Percentiles rank a stretch among this genome's conserved stretches.
These are phyloP conservation scores for Hippophae rhamnoides DNA, from an alignment of 306 rosid genomes.

Conservation along the genomic window DNA sequence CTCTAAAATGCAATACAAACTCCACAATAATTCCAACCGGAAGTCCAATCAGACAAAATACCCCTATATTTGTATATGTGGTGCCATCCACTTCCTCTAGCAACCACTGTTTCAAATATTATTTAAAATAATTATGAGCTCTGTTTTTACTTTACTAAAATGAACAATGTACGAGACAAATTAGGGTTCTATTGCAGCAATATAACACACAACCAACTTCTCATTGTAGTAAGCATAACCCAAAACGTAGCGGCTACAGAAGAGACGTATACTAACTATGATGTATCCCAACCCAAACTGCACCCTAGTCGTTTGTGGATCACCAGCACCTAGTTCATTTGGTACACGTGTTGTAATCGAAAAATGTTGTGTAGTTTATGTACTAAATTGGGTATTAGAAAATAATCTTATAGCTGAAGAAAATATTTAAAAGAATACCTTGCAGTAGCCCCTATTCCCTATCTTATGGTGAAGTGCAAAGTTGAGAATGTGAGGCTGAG, in stretches of 20 bases:
- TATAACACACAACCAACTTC: slow-evolving; percentile 32
- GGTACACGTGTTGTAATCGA: slow-evolving; percentile 44
- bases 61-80: slow-evolving; percentile 33
- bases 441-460: slow-evolving; percentile 53
- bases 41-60: slow-evolving; percentile 45
- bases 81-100: slow-evolving; percentile 52
- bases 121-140: too few species aligned
- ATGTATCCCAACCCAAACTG: slow-evolving; percentile 26
- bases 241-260: slow-evolving; percentile 22
- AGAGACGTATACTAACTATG: slow-evolving; percentile 22
- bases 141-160: too few species aligned
- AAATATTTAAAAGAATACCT: slow-evolving; percentile 24
- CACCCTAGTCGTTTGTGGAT: slow-evolving; percentile 34
- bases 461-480: slow-evolving; percentile 46
- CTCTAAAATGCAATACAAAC: slow-evolving; percentile 28
- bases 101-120: slow-evolving; percentile 26
- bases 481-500: slow-evolving; percentile 54
- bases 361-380: neutral
- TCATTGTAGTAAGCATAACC: slow-evolving; percentile 58
- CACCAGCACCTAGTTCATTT: slow-evolving; percentile 61
- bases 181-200: slow-evolving; percentile 42
- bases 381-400: neutral
- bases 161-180: slow-evolving; percentile 10
- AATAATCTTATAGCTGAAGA: neutral
- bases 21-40: slow-evolving; percentile 32